Evolutionary conservation across 2,329 filamentous ascomycete species (phyloP).

Genomic region (Sclerotinia trifoliorum): DNA sequence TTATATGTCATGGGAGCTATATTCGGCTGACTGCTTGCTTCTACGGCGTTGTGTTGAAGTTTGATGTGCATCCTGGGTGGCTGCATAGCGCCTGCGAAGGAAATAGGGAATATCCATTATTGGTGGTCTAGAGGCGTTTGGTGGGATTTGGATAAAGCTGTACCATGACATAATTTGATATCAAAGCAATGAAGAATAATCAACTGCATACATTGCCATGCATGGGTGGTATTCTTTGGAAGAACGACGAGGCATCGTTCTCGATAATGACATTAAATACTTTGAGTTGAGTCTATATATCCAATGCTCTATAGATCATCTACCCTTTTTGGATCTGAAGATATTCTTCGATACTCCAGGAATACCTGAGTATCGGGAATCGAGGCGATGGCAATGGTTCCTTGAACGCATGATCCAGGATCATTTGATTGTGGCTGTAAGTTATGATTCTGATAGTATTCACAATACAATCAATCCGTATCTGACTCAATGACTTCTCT

Average conservation of each 20-base stretch:
- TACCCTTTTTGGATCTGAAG: background rate
- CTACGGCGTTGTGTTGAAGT: constrained; percentile 24
- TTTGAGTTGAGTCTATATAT: background rate
- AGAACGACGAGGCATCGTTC: background rate
- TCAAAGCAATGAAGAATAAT: constrained; percentile 4
- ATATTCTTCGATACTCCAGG: background rate
- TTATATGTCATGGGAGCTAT: constrained; percentile 23
- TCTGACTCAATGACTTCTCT: background rate
- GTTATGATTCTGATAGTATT: background rate
- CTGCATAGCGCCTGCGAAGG: constrained; percentile 27
- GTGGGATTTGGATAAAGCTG: constrained; percentile 2
- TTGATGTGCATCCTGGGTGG: constrained; percentile 22
- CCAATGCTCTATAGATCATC: background rate
- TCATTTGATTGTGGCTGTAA: background rate
- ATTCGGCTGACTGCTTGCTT: constrained; percentile 28
- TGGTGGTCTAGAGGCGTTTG: constrained; percentile 2
- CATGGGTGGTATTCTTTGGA: background rate
- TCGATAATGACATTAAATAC: background rate
- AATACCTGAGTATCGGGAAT: background rate
- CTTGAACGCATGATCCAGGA: background rate
- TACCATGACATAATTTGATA: constrained; percentile 15
- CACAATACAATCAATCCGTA: background rate
- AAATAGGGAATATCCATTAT: background rate
- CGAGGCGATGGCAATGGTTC: background rate
- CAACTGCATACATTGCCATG: background rate